Base-by-base conservation (phyloP, 2,329 filamentous ascomycete species). In the Pseudogymnoascus sp. region DNA sequence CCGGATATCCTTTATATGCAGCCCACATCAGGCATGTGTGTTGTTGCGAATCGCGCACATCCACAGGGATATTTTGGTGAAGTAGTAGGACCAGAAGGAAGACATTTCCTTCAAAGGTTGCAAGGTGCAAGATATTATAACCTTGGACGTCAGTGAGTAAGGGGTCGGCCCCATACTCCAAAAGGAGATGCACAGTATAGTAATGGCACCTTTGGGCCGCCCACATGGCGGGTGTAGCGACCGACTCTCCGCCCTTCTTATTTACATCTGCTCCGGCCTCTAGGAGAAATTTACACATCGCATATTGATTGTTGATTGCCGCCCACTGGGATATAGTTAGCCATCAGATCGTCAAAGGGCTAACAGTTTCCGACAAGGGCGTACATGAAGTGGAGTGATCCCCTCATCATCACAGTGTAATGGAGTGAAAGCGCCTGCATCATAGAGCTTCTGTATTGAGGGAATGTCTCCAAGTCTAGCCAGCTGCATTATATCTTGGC, bases 1-100 rank as follows among this genome's bases (percentile, higher is more conserved):
- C 87, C 0, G 93, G 91, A 73, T 88, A 97, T 36, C 95, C 94
- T 76, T 99, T 99, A 79, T 99, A 99, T 14, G 93, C 93, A 16
- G 94, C 91, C 94, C 94, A 99, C 94, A 99, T 99, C 65, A 99
- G 81, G 64, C 88, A 89, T 0, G 94, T 97, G 75, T 99, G 95
- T 5, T 92, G 91, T 72, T 92, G 93, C 60, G 85, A 85, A 76
- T 99, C 94, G 61, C 88, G 82, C 5, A 94, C 89, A 73, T 99
- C 94, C 65, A 99, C 91, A 14, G 92, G 91, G 64, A 99, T 94
- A 72, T 94, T 92, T 72, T 97, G 92, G 77, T 99, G 94, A 23
- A 99, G 83, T 6, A 99, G 84, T 1, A 99, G 83, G 59, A 92
- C 86, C 28, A 99, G 83, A 63, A 97, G 84, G 67, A 95, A 89